Evolutionary conservation across 306 rosid genomes (phyloP), one percentile per base, ranked within the genome.

Genomic region (Castanospermum australe): DNA sequence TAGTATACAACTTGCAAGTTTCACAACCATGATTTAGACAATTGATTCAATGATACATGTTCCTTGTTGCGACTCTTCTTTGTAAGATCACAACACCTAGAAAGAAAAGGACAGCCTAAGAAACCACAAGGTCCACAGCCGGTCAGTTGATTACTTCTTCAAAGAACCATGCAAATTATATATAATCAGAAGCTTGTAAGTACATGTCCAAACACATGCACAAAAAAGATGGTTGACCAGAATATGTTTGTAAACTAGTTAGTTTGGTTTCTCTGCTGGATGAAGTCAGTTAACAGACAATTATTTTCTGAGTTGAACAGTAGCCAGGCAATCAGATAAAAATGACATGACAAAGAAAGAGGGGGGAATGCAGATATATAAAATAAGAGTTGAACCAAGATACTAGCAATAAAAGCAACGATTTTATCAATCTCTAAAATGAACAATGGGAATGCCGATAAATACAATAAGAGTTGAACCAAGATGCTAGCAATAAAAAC

Each of bases 241-340:
- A 35, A 66, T 11, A 39, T 81, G 22, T 36, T 5, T 64, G 63
- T 54, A 56, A 74, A 50, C 35, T 15, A 38, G 15, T 21, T 69
- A 54, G 47, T 60, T 82, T 51, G 41, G 65, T 25, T 72, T 38
- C 39, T 76, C 60, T 42, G 47, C 63, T 75, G 44, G 63, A 35
- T 68, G 69, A 22, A 25, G 42, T 51, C 41, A 45, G 21, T 67
- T 14, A 59, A 63, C 12, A 44, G 20, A 36, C n/a, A 60, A 32
- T 15, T 48, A 18, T 52, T 51, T 32, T 76, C 30, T 17, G 5
- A 81, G 8, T 38, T 36, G 24, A 75, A 70, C 12, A 61, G 22
- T 61, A 62, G 5, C 24, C 38, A 54, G 38, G 50, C 25, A 33
- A 77, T 20, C n/a, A 18, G 63, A 64, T 63, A 28, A 65, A 20